Evolutionary conservation across 495 filamentous ascomycete species (phyloP).

Genomic region (Penicillium herquei): DNA sequence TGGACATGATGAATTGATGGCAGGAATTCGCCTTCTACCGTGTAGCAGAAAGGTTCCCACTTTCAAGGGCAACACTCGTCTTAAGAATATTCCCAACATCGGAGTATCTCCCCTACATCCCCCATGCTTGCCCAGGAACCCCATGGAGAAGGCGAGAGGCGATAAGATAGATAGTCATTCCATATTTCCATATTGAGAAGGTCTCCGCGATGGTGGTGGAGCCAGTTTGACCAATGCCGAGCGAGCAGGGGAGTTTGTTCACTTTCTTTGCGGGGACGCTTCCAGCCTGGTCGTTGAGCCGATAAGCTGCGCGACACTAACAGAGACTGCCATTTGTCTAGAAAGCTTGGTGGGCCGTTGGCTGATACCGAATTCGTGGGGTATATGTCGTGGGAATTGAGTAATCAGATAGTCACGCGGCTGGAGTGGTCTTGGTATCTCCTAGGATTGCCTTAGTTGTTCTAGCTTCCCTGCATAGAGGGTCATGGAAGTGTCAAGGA

Average conservation of each 20-base stretch:
- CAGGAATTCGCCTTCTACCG: background rate
- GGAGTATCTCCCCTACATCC: slow-evolving; percentile 1
- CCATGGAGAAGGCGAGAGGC: slow-evolving; percentile 8
- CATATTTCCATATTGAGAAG: slow-evolving; percentile 28
- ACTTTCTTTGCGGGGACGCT: slow-evolving; percentile 12
- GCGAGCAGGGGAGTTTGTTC: slow-evolving; percentile 4
- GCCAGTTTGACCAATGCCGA: slow-evolving; percentile 26
- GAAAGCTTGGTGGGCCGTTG: background rate
- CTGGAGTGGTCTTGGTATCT: slow-evolving; percentile 5
- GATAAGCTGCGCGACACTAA: slow-evolving; percentile 12
- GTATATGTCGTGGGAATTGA: slow-evolving; percentile 12
- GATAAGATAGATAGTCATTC: slow-evolving; percentile 26
- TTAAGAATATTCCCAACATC: slow-evolving; percentile 7
- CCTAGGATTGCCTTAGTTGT: slow-evolving; percentile 11
- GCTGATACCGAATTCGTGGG: slow-evolving; percentile 3
- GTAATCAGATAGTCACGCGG: slow-evolving; percentile 7
- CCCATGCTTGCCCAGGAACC: slow-evolving; percentile 13
- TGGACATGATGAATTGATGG: slow-evolving; percentile 14
- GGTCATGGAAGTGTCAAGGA: background rate
- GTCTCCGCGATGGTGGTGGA: slow-evolving; percentile 28
- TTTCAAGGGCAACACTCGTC: background rate
- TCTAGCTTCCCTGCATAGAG: background rate
- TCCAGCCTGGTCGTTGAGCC: background rate
- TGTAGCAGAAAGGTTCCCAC: background rate
- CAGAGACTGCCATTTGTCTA: slow-evolving; percentile 8